A percentile compares a stretch with the other conserved stretches of the same genome.
phyloP scores from a whole-genome alignment of 768 basidiomycete species.

The Floccularia luteovirens region DNA sequence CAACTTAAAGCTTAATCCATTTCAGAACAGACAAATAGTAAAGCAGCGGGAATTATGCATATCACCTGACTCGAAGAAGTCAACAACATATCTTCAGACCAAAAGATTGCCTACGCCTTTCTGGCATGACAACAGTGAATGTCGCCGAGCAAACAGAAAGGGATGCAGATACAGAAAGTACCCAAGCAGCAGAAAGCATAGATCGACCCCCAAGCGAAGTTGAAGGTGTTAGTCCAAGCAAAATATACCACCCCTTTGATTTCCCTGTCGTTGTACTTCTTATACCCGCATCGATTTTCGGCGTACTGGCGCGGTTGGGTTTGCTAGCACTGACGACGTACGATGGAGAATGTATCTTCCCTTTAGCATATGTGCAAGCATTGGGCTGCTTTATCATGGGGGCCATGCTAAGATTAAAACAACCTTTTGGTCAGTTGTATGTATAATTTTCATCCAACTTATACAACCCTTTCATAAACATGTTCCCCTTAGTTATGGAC shows the following conservation, averaged over 20 bases:
- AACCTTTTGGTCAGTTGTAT: slow-evolving; percentile 69
- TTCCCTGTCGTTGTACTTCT: slow-evolving; percentile 62
- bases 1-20: no score
- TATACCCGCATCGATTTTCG: slow-evolving; percentile 77
- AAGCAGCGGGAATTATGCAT: no score
- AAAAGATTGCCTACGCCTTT: not conserved
- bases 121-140: no score
- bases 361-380: slow-evolving; percentile 80
- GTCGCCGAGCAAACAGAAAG: no score
- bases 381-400: slow-evolving; percentile 94
- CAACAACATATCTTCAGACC: no score
- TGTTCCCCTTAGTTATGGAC: slow-evolving; percentile 61
- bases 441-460: slow-evolving; percentile 15
- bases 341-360: slow-evolving; percentile 68
- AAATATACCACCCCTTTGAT: slow-evolving; percentile 44
- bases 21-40: no score
- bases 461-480: slow-evolving; percentile 1
- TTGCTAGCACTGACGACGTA: slow-evolving; percentile 68
- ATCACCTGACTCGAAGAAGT: no score
- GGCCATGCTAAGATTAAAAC: slow-evolving; percentile 59
- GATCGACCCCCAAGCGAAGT: slow-evolving; percentile 24
- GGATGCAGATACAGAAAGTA: slow-evolving; percentile 9
- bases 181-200: slow-evolving; percentile 20
- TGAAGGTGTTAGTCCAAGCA: slow-evolving; percentile 19
- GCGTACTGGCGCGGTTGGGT: slow-evolving; percentile 78